A percentile compares a stretch with the other conserved stretches of the same genome.
Evolutionary conservation across 2,329 filamentous ascomycete species (phyloP).

Genomic region (Colletotrichum australisinense): DNA sequence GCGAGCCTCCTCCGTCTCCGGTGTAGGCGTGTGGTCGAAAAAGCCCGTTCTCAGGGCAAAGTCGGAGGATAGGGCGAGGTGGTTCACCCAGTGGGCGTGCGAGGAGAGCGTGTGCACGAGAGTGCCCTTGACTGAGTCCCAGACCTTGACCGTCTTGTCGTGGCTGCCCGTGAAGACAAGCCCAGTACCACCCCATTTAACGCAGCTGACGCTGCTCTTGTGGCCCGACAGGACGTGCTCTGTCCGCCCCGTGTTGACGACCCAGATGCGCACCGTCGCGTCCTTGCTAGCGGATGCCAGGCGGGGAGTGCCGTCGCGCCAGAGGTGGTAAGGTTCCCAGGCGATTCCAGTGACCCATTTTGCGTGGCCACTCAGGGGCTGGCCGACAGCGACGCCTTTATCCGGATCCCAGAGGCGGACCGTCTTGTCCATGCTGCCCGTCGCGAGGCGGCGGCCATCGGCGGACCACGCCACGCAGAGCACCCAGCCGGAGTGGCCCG

Average conservation of each 20-base stretch:
- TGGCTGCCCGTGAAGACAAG: slow-evolving; percentile 87
- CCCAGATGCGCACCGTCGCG: slow-evolving; percentile 87
- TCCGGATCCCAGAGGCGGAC: slow-evolving; percentile 91
- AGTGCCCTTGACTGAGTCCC: slow-evolving; percentile 84
- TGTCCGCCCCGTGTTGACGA: slow-evolving; percentile 80
- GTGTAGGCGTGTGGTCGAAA: slow-evolving; percentile 82
- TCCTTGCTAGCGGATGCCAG: slow-evolving; percentile 93
- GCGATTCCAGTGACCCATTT: slow-evolving; percentile 86
- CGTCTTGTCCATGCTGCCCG: slow-evolving; percentile 92
- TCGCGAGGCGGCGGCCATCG: slow-evolving; percentile 83
- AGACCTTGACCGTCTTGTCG: slow-evolving; percentile 93
- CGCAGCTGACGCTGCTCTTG: slow-evolving; percentile 88
- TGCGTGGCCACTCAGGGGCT: slow-evolving; percentile 81
- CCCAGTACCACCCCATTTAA: slow-evolving; percentile 93
- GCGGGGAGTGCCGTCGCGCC: slow-evolving; percentile 78
- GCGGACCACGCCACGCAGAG: slow-evolving; percentile 89
- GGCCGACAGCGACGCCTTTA: slow-evolving; percentile 79
- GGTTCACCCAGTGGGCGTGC: slow-evolving; percentile 96
- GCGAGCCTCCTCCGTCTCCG: slow-evolving; percentile 76
- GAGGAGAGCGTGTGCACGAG: slow-evolving; percentile 82
- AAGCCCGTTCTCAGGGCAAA: slow-evolving; percentile 88
- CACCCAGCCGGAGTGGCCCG: slow-evolving; percentile 92
- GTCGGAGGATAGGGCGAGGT: slow-evolving; percentile 92
- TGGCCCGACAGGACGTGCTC: slow-evolving; percentile 90
- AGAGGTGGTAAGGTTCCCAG: slow-evolving; percentile 94